Evolutionary conservation across 2,329 filamentous ascomycete genomes (phyloP), one percentile per base, ranked within the genome.

Genomic region (Ophiostoma fasciatum): DNA sequence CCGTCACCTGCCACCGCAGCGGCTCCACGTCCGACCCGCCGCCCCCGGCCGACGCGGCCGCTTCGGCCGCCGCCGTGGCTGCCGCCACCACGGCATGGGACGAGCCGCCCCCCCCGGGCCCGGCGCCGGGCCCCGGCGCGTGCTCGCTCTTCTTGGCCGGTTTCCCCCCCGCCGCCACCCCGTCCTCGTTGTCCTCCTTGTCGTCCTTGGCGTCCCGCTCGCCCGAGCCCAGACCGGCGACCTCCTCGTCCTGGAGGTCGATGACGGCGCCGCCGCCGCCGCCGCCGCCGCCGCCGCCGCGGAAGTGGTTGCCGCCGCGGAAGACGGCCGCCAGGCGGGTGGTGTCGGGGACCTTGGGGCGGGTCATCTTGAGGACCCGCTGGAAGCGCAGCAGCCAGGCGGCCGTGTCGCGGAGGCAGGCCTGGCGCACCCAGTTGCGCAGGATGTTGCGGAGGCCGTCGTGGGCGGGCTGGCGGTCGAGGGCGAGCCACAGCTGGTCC

Each of bases 201-300:
- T 69, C 66, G 33, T 78, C 70, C 5, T 58, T 62, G 3, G 62
- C 70, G 17, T 71, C 71, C 6, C 60, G 62, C 4, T 63, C 69
- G 19, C 74, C 77, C 20, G 68, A 68, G 2, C 80, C 76, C 51
- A 98, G 96, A 0, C 90, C 90, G 35, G 90, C 90, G 25, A 94
- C 88, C 54, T 98, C 92, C 53, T 98, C 90, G 51, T 98, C 90
- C 43, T 88, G 81, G 0, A 96, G 60, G 48, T 98, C 90, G n/a
- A 82, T 68, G 11, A 71, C 64, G 4, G 66, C 63, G 9, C 62
- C 65, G 7, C 58, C 36, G n/a, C 30, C 21, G 53, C 47, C 63
- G 70, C 10, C 61, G 55, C 9, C 23, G 11, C 36, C 40, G 32
- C 22, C 22, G 22, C 22, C 5, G 5, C 22, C 65, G 7, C 58